Conservation (phyloP, 305 asterid genomes). For the Salvia sclarea region DNA sequence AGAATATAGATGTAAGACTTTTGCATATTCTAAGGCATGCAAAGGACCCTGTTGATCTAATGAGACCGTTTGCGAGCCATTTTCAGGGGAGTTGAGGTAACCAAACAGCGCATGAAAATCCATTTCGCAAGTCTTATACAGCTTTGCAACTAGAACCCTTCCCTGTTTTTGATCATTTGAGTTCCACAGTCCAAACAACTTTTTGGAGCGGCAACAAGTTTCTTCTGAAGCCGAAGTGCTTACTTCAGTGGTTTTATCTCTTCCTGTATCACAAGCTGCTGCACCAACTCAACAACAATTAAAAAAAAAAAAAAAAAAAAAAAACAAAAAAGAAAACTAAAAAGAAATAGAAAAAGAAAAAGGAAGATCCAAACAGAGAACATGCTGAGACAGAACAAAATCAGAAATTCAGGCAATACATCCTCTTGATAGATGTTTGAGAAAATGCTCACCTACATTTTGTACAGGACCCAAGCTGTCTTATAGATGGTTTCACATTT, state of each 20-base stretch:
- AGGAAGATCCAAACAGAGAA: conserved; percentile 9
- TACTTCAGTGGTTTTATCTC: conserved; percentile 46
- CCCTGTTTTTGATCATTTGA: conserved; percentile 54
- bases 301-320: no score
- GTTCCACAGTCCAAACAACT: conserved; percentile 70
- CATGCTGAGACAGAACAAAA: conserved; percentile 23
- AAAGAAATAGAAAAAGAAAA: background rate
- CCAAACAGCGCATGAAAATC: conserved; percentile 75
- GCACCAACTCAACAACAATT: conserved; percentile 32
- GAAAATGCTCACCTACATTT: conserved; percentile 63
- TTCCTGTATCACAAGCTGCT: conserved; percentile 56
- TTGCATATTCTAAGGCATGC: conserved; percentile 53
- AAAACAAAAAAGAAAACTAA: background rate
- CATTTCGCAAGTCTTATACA: conserved; percentile 57
- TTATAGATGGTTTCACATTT: conserved; percentile 37
- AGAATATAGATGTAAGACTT: conserved; percentile 64
- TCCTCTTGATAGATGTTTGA: conserved; percentile 27
- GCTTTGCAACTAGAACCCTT: conserved; percentile 54
- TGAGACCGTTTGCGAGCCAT: conserved; percentile 33
- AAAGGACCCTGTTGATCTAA: conserved; percentile 32
- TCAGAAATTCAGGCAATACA: conserved; percentile 17
- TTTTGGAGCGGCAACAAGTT: conserved; percentile 40
- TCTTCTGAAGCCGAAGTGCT: conserved; percentile 32
- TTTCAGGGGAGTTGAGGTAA: conserved; percentile 45
- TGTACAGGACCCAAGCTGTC: conserved; percentile 37